Evolutionary conservation across 2,329 filamentous ascomycete species (phyloP).

Genomic region (Sporothrix schenckii): DNA sequence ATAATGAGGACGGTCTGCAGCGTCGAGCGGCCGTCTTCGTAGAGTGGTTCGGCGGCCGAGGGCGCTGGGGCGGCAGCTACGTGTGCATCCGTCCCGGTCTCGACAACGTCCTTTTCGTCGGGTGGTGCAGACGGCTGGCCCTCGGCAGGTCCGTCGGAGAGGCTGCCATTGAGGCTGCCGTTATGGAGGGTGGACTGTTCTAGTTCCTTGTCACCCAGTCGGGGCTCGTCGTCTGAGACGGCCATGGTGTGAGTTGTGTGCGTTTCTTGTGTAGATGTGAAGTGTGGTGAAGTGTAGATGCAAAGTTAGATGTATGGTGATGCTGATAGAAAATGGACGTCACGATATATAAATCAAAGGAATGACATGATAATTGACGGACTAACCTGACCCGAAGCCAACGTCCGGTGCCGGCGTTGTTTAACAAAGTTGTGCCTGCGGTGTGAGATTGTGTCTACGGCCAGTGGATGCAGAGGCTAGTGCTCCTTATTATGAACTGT

Average conservation of each 20-base stretch:
- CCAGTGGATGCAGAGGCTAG: no score
- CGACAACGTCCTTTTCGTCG: background rate
- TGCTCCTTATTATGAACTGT: background rate
- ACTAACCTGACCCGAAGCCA: background rate
- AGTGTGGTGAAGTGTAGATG: background rate
- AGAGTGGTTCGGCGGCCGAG: background rate
- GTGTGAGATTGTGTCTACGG: no score
- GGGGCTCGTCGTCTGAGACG: background rate
- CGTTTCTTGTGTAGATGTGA: no score
- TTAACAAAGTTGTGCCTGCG: no score
- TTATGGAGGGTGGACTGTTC: constrained; percentile 3
- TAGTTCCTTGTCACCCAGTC: background rate
- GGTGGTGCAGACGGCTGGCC: background rate
- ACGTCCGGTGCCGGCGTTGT: no score
- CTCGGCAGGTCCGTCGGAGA: background rate
- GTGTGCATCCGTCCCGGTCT: background rate
- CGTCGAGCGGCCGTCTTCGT: constrained; percentile 40
- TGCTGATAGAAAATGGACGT: background rate
- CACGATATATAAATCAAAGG: background rate
- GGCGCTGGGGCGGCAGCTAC: background rate
- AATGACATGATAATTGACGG: no score
- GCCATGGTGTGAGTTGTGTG: background rate
- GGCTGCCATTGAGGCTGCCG: constrained; percentile 17
- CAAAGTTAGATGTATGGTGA: background rate
- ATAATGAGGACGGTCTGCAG: constrained; percentile 46